A percentile compares a stretch with the other conserved stretches of the same genome.
phyloP scores from a whole-genome alignment of 768 basidiomycete species.

The Obba rivulosa region DNA sequence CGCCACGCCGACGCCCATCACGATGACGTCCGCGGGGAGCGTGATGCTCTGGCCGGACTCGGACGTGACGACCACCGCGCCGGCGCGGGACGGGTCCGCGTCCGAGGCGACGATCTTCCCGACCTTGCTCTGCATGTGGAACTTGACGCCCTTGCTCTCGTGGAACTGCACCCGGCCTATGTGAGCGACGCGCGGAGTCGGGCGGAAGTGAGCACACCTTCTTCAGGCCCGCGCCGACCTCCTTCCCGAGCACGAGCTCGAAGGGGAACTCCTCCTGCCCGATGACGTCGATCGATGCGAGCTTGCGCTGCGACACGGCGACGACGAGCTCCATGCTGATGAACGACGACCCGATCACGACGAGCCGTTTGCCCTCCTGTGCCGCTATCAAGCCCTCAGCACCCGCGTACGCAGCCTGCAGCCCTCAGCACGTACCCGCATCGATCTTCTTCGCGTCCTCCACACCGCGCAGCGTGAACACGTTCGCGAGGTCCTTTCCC shows the following conservation, averaged over 20 bases:
- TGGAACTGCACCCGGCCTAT: slow-evolving; percentile 48
- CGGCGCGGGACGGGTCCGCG: slow-evolving; percentile 15
- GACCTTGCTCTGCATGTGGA: slow-evolving; percentile 70
- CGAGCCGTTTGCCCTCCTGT: slow-evolving; percentile 69
- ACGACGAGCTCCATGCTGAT: slow-evolving; percentile 90
- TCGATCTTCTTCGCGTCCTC: slow-evolving; percentile 69
- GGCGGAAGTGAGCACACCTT: slow-evolving; percentile 42
- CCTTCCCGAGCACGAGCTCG: slow-evolving; percentile 72
- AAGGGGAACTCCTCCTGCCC: slow-evolving; percentile 82
- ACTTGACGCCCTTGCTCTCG: slow-evolving; percentile 77
- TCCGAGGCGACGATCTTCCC: slow-evolving; percentile 45
- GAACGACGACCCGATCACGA: slow-evolving; percentile 85
- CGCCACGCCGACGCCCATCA: slow-evolving; percentile 83
- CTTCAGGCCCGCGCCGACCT: slow-evolving; percentile 71
- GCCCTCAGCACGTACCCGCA: slow-evolving; percentile 39
- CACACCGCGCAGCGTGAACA: slow-evolving; percentile 69
- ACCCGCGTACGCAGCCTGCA: slow-evolving; percentile 40
- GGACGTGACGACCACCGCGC: slow-evolving; percentile 25
- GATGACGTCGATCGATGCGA: slow-evolving; percentile 78
- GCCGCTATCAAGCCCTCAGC: slow-evolving; percentile 33
- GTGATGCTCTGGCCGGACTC: slow-evolving; percentile 60
- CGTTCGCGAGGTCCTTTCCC: slow-evolving; percentile 68
- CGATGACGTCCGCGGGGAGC: slow-evolving; percentile 68
- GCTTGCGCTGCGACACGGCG: slow-evolving; percentile 67
- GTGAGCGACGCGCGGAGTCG: background rate